Evolutionary conservation across 495 filamentous ascomycete species (phyloP), one percentile per base, ranked within the genome.

Genomic region (Pseudomonodictys pantanalensis): DNA sequence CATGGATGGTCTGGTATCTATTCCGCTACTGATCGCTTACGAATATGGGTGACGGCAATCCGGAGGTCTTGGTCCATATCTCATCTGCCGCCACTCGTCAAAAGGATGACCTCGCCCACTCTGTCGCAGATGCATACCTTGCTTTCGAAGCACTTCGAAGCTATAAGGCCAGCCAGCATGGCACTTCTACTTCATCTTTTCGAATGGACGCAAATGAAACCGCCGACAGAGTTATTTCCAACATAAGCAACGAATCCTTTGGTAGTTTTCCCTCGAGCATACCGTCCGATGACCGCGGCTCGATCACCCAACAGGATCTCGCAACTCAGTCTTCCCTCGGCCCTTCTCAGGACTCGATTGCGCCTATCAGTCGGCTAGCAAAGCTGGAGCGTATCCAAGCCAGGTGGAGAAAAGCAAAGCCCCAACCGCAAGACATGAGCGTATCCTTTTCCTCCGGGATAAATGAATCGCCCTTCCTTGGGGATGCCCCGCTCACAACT

Each of bases 61-160:
- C 15, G 54, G 64, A 71, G 39, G 56, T 75, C 2, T 60, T 70
- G 11, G 69, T 69, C 12, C 73, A 75, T 43, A 71, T 72, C 22
- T 70, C 70, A 38, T 70, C 72, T 9, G 58, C 71, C 8, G 64
- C 66, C 2, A 61, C 48, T 9, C 69, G 65, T 18, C 48, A 59
- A 22, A 53, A 69, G 26, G 73, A 75, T 67, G 69, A 72, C 18
- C 38, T 66, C 24, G 69, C 65, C 48, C 59, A 57, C 35, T 57
- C 63, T 18, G 54, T 70, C 32, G 70, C 70, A 22, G 52, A 62
- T 28, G 67, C 71, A 20, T 75, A 75, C 62, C 35, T 61, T 11
- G 50, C 47, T 8, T 73, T 73, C 49, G 58, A 66, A 48, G 47
- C 64, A 2, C 33, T n/a, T n/a, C n/a, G n/a, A n/a, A n/a, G n/a